Evolutionary conservation across 116 monocot genomes (phyloP), one percentile per base, ranked within the genome.

Genomic region (Dioscorea cayenensis): DNA sequence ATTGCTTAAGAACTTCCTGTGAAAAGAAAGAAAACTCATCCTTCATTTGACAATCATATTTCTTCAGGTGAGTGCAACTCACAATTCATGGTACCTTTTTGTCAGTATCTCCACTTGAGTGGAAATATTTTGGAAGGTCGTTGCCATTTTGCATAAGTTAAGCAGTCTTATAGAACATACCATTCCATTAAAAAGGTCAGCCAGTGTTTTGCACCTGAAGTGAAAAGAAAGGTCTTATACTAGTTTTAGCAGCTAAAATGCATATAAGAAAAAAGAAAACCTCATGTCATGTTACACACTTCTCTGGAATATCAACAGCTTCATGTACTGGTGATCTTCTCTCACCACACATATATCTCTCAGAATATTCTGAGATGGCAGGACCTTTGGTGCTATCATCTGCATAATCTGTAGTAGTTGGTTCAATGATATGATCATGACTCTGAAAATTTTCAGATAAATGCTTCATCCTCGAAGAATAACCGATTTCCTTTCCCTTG

Each of bases 81-180:
- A 2, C 10, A 49, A 6, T 25, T 65, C 59, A 72, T 50, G 8
- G 7, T 82, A 96, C 96, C 86, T 92, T 73, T 83, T 92, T 14
- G 84, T 70, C 75, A 96, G 66, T 69, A 86, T 38, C 65, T 92
- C 86, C 35, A 96, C 88, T 71, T 92, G 96, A 59, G 73, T 77
- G 28, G 84, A 73, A 68, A 96, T 92, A 22, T 96, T 88, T 49
- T 72, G 75, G 67, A 92, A 90, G 74, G 69, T 85, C 36, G 84
- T 28, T 62, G 82, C 68, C 77, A 75, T 88, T 64, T 86, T 96
- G 14, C 77, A 66, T 65, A 96, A 66, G 72, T 29, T 23, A 79
- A 96, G 92, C 78, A 96, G 79, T 76, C 96, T 78, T 73, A 86
- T 73, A 58, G 92, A 96, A 72, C 73, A 83, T 28, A 71, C 72